Evolutionary conservation across 306 rosid genomes (phyloP), one percentile per base, ranked within the genome.

Genomic region (Senna siamea): DNA sequence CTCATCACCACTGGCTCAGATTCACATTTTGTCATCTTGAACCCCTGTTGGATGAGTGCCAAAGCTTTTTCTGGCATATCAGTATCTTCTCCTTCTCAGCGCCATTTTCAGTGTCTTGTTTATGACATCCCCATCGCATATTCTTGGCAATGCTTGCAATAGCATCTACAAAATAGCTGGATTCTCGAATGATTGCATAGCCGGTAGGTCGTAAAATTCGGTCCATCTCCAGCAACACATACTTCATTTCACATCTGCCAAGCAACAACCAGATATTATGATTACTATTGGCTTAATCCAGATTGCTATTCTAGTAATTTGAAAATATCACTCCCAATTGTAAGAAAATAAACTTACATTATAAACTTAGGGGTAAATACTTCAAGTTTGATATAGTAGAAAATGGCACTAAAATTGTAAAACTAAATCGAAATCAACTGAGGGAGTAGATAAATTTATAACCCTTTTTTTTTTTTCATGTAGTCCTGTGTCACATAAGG

Each of bases 221-320:
- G 87, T 95, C 99, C 99, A 95, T 95, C 82, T 95, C 99, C 78
- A 95, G 72, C 69, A 95, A 80, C 78, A 92, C 89, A 66, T 73
- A 86, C 83, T 95, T 92, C 98, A 92, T 90, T 28, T 92, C 98
- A 74, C 99, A 95, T 72, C 99, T 95, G 89, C 69, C 61, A 75
- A 67, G 58, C 48, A 66, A 11, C 51, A 70, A 70, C 14, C 50
- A 38, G 17, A 18, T 62, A 62, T 9, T 62, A 32, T 37, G 3
- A 37, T 22, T 22, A 14, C 8, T 0, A 38, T 20, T 22, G 72
- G 51, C 51, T 66, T 12, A 52, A 41, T 26, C 70, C 70, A 12
- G 70, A 65, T 15, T 43, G 13, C 9, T 32, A 6, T 59, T n/a
- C 14, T 18, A 3, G 23, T 6, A 59, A 34, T 32, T 32, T 15